Percentiles rank a stretch among this genome's conserved stretches.
Conservation (phyloP, 2,329 filamentous ascomycete genomes). For the Colletotrichum coccodes region DNA sequence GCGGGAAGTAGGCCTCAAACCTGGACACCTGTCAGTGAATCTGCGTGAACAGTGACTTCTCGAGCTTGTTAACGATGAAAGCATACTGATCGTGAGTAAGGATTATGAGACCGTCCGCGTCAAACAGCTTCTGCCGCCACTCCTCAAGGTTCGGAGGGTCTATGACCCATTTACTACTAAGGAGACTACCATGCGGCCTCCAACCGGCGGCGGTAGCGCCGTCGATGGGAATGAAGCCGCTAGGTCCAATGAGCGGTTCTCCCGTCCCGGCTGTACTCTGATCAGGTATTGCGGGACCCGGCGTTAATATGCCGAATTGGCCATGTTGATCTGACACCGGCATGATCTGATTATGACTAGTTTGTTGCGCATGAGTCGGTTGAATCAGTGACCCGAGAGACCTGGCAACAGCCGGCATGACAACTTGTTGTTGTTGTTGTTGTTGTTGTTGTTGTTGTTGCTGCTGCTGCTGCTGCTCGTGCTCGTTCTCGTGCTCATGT, state of each 20-base stretch:
- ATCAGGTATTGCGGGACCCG: constrained; percentile 41
- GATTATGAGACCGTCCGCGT: constrained; percentile 78
- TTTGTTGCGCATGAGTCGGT: neutral
- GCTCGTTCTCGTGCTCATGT: constrained; percentile 12
- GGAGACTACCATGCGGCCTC: constrained; percentile 58
- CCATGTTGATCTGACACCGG: constrained; percentile 42
- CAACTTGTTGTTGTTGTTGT: constrained; percentile 4
- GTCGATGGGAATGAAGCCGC: constrained; percentile 27
- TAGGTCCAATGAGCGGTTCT: constrained; percentile 48
- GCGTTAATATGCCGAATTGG: constrained; percentile 59
- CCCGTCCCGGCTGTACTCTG: constrained; percentile 45
- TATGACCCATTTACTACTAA: constrained; percentile 66
- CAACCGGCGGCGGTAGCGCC: constrained; percentile 27
- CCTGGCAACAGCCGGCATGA: neutral
- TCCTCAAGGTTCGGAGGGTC: constrained; percentile 74
- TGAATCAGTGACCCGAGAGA: neutral
- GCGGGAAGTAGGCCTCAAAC: constrained; percentile 84
- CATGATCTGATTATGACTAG: neutral
- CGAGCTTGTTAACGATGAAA: neutral
- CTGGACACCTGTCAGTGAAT: constrained; percentile 50
- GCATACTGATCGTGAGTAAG: constrained; percentile 79
- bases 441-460: constrained; percentile 17
- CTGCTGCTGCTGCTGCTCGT: constrained; percentile 17
- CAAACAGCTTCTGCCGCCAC: constrained; percentile 79
- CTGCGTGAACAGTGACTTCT: constrained; percentile 8